Evolutionary conservation across 2,329 filamentous ascomycete species (phyloP), one percentile per base, ranked within the genome.

Genomic region (Raffaelea ambrosiae): DNA sequence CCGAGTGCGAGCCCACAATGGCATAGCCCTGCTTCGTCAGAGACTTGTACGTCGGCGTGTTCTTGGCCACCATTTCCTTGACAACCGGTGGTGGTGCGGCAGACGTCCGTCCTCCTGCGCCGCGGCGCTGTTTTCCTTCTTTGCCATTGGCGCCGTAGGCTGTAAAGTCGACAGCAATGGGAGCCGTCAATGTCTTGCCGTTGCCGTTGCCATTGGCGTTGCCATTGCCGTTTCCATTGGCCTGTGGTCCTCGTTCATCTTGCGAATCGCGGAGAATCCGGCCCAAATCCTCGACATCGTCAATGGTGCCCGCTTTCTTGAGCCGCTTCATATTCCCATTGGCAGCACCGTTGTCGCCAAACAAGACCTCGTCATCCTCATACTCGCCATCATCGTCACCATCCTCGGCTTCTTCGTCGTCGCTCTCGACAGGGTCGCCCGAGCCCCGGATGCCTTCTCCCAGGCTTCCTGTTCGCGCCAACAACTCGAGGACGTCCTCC

Each of bases 11-110:
- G 46, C 93, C 93, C 35, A 98, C 86, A 50, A 97, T 96, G 1
- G 86, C 84, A 63, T 97, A 97, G 22, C 91, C 91, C 72, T 98
- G 91, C 63, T 97, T 98, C 1, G 91, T 97, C 40, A 97, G 77
- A 18, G 91, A 79, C 13, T 81, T 76, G 60, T 95, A 89, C 0
- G 93, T 97, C 0, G 93, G 91, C 1, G 91, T 95, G 51, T 82
- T 81, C 53, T 84, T 86, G 9, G 93, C 88, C 1, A 97, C 93
- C 93, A 98, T 98, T 61, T 95, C 87, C 64, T 96, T 96, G 44
- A 77, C 67, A 4, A 70, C 65, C 14, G 69, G 65, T 1, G 66
- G 58, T 3, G 69, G 62, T 1, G 64, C 51, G 21, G 46, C 38
- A 11, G 53, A 75, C 70, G 63, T 20, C 65, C 69, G 48, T 44